These are phyloP conservation scores for Delphinella strobiligena DNA, from an alignment of 2,329 filamentous ascomycete genomes.

Conservation along the genomic window DNA sequence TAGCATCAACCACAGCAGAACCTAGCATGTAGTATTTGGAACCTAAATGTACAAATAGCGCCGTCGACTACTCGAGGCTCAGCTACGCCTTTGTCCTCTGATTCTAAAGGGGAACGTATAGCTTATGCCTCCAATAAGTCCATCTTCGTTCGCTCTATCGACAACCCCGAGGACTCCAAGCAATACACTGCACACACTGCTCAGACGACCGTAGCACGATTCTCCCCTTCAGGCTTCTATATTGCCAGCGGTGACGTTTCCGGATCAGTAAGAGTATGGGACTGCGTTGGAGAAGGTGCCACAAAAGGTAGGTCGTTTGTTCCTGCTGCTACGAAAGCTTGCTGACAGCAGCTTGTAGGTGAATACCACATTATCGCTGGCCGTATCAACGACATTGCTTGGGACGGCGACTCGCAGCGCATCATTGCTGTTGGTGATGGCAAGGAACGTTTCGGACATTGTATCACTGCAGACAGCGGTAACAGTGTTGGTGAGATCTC, in stretches of 20 bases:
- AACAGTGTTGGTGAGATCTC: slow-evolving; percentile 92
- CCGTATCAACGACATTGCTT: slow-evolving; percentile 89
- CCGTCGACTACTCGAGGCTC: slow-evolving; percentile 76
- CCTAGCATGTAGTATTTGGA: too few relatives aligned
- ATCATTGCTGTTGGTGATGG: slow-evolving; percentile 94
- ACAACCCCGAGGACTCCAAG: slow-evolving; percentile 69
- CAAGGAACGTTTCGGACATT: slow-evolving; percentile 84
- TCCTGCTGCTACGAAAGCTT: background rate
- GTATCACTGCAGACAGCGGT: slow-evolving; percentile 88
- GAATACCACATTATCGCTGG: slow-evolving; percentile 93
- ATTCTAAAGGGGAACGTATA: slow-evolving; percentile 81
- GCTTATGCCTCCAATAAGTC: slow-evolving; percentile 95
- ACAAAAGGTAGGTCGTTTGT: slow-evolving; percentile 50
- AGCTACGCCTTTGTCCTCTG: slow-evolving; percentile 77
- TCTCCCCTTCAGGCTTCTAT: slow-evolving; percentile 90
- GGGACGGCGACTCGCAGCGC: slow-evolving; percentile 93
- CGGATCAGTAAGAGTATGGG: slow-evolving; percentile 84
- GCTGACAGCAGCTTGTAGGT: slow-evolving; percentile 32
- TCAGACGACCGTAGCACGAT: slow-evolving; percentile 81
- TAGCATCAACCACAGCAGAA: background rate
- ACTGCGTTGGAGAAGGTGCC: slow-evolving; percentile 69
- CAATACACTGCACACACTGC: slow-evolving; percentile 90
- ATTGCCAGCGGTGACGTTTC: slow-evolving; percentile 82
- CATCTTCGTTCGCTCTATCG: slow-evolving; percentile 89
- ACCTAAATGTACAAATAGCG: slow-evolving; percentile 22